These are phyloP conservation scores for Tulasnella sp. DNA, from an alignment of 768 basidiomycete genomes.

Conservation along the genomic window DNA sequence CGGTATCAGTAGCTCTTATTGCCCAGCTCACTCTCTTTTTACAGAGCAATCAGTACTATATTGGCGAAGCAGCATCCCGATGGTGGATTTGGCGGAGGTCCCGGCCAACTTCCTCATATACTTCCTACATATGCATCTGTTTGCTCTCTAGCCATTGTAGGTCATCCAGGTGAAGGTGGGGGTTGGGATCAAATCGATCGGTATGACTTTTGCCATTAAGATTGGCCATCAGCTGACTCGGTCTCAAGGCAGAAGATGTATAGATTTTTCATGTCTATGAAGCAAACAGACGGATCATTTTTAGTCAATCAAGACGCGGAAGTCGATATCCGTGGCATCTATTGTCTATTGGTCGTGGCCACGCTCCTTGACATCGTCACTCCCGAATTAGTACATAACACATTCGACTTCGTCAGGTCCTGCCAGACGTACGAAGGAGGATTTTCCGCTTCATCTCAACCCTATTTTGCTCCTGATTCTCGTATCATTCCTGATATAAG, in stretches of 20 bases:
- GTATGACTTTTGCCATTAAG: conserved; percentile 28
- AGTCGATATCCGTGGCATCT: conserved; percentile 93
- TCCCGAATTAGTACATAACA: conserved; percentile 67
- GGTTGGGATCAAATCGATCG: conserved; percentile 84
- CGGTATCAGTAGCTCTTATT: not conserved
- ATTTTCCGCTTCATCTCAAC: conserved; percentile 67
- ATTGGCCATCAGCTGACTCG: not conserved
- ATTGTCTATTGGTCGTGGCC: conserved; percentile 78
- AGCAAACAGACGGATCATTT: conserved; percentile 88
- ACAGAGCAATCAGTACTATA: conserved; percentile 67
- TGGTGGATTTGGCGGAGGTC: conserved; percentile 89
- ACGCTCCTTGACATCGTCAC: conserved; percentile 77
- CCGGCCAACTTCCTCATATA: conserved; percentile 76
- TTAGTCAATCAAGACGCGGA: conserved; percentile 77
- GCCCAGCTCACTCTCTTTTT: not conserved
- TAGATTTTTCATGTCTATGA: conserved; percentile 79
- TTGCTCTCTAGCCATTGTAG: conserved; percentile 70
- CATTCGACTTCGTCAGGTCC: conserved; percentile 55
- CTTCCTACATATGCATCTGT: conserved; percentile 84
- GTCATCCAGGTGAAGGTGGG: conserved; percentile 52
- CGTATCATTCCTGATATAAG: conserved; percentile 29
- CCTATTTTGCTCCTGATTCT: conserved; percentile 35
- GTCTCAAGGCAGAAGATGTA: conserved; percentile 55
- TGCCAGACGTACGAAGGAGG: conserved; percentile 99
- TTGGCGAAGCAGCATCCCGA: conserved; percentile 68